These are phyloP conservation scores for Stephanodiscus triporus DNA, from an alignment of 108 stramenopile species.

Conservation along the genomic window DNA sequence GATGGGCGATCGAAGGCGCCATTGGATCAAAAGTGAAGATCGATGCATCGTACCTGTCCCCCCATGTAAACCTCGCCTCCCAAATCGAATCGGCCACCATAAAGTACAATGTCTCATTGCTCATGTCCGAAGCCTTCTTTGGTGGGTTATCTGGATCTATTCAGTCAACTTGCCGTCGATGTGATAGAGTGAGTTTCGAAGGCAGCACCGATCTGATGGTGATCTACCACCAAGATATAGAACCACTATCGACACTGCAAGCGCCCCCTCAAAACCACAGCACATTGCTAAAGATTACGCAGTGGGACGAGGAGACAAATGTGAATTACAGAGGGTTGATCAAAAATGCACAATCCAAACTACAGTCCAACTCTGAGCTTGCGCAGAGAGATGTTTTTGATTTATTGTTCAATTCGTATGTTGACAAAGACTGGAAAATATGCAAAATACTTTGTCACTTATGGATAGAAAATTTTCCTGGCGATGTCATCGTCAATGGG, in stretches of 20 bases:
- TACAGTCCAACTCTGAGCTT: constrained; percentile 32
- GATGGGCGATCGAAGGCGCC: constrained; percentile 85
- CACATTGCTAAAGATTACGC: constrained; percentile 17
- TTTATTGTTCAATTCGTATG: constrained; percentile 40
- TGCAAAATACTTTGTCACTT: constrained; percentile 46
- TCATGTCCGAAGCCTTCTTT: constrained; percentile 65
- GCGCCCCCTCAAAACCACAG: constrained; percentile 21
- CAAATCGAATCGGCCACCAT: constrained; percentile 68
- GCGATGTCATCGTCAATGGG: constrained; percentile 25
- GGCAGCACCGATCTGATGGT: constrained; percentile 51
- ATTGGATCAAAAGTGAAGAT: constrained; percentile 76
- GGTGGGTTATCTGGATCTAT: constrained; percentile 46
- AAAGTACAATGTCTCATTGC: constrained; percentile 59
- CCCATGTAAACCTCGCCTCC: constrained; percentile 72
- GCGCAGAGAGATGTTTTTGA: constrained; percentile 48
- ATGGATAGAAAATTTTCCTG: constrained; percentile 36
- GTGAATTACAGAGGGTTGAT: constrained; percentile 30
- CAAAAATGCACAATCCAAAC: constrained; percentile 28
- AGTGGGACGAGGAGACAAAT: constrained; percentile 39
- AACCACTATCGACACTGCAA: constrained; percentile 25
- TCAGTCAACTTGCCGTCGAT: constrained; percentile 51
- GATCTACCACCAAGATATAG: constrained; percentile 47
- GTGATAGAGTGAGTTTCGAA: constrained; percentile 58
- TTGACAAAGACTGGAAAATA: constrained; percentile 41
- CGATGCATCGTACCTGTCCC: constrained; percentile 76